Base-by-base conservation (phyloP, 2,329 filamentous ascomycete genomes). In the Claviceps purpurea region DNA sequence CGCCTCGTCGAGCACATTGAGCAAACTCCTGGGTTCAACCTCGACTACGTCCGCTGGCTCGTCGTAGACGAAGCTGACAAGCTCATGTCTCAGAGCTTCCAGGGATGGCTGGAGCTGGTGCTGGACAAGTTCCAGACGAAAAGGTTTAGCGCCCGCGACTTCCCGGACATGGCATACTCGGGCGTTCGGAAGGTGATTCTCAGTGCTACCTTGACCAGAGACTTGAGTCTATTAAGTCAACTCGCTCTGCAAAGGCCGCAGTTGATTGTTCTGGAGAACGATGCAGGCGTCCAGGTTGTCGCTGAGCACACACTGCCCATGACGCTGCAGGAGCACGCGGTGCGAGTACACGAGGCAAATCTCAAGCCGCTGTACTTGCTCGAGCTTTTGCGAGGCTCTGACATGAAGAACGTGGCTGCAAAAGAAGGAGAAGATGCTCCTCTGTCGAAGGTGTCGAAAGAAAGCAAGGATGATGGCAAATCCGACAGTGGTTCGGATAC, bases 21-120 rank as follows among this genome's bases (percentile, higher is more conserved):
- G 56, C 82, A 84, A 54, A 97, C 91, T 0, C 79, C 81, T 3
- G 89, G 89, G 0, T 96, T 97, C 64, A 79, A 76, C 0, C 73
- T 97, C 22, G 79, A 85, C 52, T 77, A 86, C 62, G 73, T 96
- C 4, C 80, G 87, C 55, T 97, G 90, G 89, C 74, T 97, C 0
- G 80, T 96, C 2, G 85, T 96, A 46, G 91, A 97, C 61, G 91
- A 97, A 68, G 93, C 91, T 11, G 91, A 97, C 66, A 89, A 93
- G 63, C 73, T 97, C 13, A 77, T 97, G 5, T 85, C 90, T 44
- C 88, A 97, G 65, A 90, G 86, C 61, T 96, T 93, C 66, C 90
- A 96, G 64, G 86, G 91, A 61, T 96, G 90, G 90, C 73, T 94
- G 3, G 79, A 82, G 42, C 70, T 84, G 0, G 79, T 93, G 6